Base-by-base conservation (phyloP, 768 basidiomycete species). In the Lactarius hengduanensis region DNA sequence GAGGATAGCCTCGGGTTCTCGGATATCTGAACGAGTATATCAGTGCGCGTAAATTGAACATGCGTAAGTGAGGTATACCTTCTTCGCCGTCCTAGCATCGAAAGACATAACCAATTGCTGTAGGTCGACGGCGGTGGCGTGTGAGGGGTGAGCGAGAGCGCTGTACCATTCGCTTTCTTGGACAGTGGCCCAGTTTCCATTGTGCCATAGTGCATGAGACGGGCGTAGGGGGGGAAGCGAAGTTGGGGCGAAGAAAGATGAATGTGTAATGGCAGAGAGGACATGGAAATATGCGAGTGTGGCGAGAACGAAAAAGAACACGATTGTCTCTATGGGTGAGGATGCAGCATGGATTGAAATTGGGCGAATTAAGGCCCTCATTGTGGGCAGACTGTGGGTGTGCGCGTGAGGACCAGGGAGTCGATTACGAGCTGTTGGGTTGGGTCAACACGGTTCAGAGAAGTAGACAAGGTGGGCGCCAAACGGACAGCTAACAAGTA, bases 231-330 rank as follows among this genome's bases (percentile, higher is more conserved):
- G 73, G 1, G 82, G 75, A 0, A 83, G 80, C 5, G 81, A 69
- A 18, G 81, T 73, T 0, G 89, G 80, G 1, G 86, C 86, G 62
- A 94, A 84, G 77, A 94, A 89, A 28, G 91, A 83, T 0, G 91
- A 93, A 72, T 94, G 88, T 72, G 96, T 95, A 74, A 98, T 91
- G 61, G 91, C 91, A 63, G 86, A 86, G 67, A 99, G 84, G 71
- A 97, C 83, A 73, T 96, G 94, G 76, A 98, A 97, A 77, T 98
- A 98, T 57, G 93, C 91, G 60, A 98, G 84, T 0, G 97, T 98
- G 26, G 91, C 90, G 66, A 96, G 76, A 73, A 95, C 86, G 76
- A 88, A 92, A 80, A 93, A 90, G 75, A 87, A 86, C 64, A 97
- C 94, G 69, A 97, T 94, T 9, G 91, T 90, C 74, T 98, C 96